These are phyloP conservation scores for Groenewaldozyma tartarivorans DNA, from an alignment of 805 yeast genomes.

Conservation along the genomic window DNA sequence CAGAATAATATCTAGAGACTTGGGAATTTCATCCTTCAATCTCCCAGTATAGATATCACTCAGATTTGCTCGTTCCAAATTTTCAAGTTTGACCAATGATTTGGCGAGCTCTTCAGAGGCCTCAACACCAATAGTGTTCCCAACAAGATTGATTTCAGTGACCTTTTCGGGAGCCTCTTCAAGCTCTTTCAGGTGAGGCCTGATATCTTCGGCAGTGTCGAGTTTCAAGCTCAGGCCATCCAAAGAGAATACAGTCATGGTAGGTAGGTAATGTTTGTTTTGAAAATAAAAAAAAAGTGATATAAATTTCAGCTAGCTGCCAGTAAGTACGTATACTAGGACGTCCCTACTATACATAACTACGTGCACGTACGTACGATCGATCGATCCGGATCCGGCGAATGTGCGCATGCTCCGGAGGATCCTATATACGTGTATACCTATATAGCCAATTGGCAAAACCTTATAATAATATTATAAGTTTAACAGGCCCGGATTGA, in stretches of 20 bases:
- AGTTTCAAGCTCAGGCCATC: constrained; percentile 71
- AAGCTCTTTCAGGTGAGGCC: constrained; percentile 42
- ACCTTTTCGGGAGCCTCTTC: constrained; percentile 21
- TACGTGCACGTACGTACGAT: too few relatives aligned
- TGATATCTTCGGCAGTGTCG: constrained; percentile 61
- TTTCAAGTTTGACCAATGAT: constrained; percentile 30
- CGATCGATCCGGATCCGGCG: too few relatives aligned
- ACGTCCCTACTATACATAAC: too few relatives aligned
- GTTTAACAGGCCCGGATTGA: too few relatives aligned
- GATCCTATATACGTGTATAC: too few relatives aligned
- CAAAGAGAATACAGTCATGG: constrained; percentile 34
- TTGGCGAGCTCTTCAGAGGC: constrained; percentile 69
- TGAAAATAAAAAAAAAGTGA: too few relatives aligned
- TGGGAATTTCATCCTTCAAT: constrained; percentile 88
- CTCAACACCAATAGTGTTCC: constrained; percentile 89
- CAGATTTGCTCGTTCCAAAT: constrained; percentile 58
- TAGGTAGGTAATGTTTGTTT: neutral
- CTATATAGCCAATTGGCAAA: too few relatives aligned
- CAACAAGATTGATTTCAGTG: constrained; percentile 70
- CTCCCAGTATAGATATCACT: constrained; percentile 95
- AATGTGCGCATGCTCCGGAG: too few relatives aligned
- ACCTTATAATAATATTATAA: too few relatives aligned
- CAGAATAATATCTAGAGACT: constrained; percentile 61
- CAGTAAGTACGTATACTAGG: too few relatives aligned
- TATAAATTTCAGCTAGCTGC: too few relatives aligned